Base-by-base conservation (phyloP, 2,329 filamentous ascomycete genomes). In the Ophiostoma tasmaniense region DNA sequence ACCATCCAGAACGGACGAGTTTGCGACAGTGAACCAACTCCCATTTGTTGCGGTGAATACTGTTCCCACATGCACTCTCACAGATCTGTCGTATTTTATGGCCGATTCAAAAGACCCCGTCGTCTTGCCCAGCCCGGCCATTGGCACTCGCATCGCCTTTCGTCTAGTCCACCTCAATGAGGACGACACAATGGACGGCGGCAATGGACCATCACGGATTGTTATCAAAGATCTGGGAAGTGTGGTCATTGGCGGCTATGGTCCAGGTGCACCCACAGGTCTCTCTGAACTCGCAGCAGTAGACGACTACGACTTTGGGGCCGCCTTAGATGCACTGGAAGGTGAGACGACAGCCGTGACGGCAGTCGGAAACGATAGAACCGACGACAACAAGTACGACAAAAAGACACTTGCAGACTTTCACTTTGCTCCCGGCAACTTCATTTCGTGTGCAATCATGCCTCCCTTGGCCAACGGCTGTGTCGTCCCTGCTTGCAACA, bases 371-470 rank as follows among this genome's bases (percentile, higher is more conserved):
- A 30, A 28, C 52, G 25, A 59, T 25, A 14, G 52, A 14, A 30
- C 33, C 28, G 30, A 14, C 59, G 28, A 28, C 14, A 13, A 33
- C 59, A 85, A 85, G 6, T 88, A 91, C 35, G 84, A 87, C 13
- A 83, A 88, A 35, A 94, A 90, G 80, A 93, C 91, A 10, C 79
- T 98, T 39, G 83, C 83, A 50, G 91, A 96, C 68, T 88, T 86
- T 42, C 86, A 89, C 28, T 96, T 97, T 75, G 90, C 97, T 13
- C 90, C 95, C 71, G 94, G 94, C 0, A 94, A 98, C 78, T 96
- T 90, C 76, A 84, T 98, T 55, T 89, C 90, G 70, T 94, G 91
- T 76, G 91, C 92, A 5, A 88, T 97, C 70, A 81, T 94, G 69
- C 89, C 91, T 59, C 91, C 92, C 0, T 80, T 90, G 33, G 81